These are phyloP conservation scores for Adansonia madagascariensis DNA, from an alignment of 441 rosid genomes.

Conservation along the genomic window DNA sequence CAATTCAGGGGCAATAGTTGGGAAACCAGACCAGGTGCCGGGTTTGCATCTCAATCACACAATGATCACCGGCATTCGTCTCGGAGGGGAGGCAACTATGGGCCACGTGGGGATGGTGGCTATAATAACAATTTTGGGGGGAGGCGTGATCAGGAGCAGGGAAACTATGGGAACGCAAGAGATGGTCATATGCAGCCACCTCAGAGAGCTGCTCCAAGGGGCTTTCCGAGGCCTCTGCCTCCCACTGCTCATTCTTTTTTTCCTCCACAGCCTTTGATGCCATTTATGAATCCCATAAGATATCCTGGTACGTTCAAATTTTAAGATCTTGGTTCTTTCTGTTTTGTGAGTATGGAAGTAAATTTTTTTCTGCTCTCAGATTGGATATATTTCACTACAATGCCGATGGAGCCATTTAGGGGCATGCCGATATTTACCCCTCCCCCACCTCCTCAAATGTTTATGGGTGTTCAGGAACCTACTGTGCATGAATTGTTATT, in stretches of 20 bases:
- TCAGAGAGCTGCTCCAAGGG: slow-evolving; percentile 43
- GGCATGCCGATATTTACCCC: slow-evolving; percentile 36
- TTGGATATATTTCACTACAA: slow-evolving; percentile 25
- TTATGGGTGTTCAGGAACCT: slow-evolving; percentile 35
- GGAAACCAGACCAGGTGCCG: slow-evolving; percentile 46
- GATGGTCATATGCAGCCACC: slow-evolving; percentile 37
- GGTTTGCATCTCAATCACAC: slow-evolving; percentile 39
- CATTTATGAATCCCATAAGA: slow-evolving; percentile 33
- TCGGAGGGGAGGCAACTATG: slow-evolving; percentile 48
- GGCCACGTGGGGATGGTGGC: slow-evolving; percentile 47
- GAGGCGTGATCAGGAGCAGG: slow-evolving; percentile 54
- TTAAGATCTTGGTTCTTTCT: neutral
- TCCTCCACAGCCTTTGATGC: slow-evolving; percentile 31
- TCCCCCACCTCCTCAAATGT: slow-evolving; percentile 33
- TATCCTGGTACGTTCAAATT: slow-evolving; percentile 33
- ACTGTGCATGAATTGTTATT: slow-evolving; percentile 31
- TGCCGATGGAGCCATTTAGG: slow-evolving; percentile 36
- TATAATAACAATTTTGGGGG: slow-evolving; percentile 50
- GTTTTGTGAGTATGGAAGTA: slow-evolving; percentile 4
- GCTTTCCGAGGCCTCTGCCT: slow-evolving; percentile 41
- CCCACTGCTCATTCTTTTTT: slow-evolving; percentile 31
- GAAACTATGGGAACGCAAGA: slow-evolving; percentile 39
- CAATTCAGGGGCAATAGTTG: slow-evolving; percentile 44
- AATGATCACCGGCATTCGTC: slow-evolving; percentile 44
- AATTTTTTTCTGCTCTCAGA: slow-evolving; percentile 31